Evolutionary conservation across 1,284 basidiomycete species (phyloP), one percentile per base, ranked within the genome.

Genomic region (Fereydounia khargensis): DNA sequence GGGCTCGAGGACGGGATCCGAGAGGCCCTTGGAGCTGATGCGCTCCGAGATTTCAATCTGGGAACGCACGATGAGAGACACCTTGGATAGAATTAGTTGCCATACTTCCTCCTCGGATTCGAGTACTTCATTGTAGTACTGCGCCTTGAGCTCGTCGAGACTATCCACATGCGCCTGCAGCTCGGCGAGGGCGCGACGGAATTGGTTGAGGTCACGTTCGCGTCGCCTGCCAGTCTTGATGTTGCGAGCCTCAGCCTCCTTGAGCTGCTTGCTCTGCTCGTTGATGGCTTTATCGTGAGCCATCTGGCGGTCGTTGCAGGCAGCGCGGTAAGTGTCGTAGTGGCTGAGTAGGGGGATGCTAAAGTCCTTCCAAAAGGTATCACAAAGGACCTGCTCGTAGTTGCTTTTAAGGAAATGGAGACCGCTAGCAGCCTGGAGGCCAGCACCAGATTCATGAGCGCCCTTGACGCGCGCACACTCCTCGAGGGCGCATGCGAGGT

Each of bases 71-170:
- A 73, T 43, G 21, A 70, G 51, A 9, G 65, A 54, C 3, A 75
- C 70, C 31, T 73, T 75, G 36, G 39, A 82, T 68, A 91, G 84
- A 10, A 95, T 88, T 13, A 85, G 84, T 65, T 90, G 84, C 92
- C 92, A 96, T 6, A 89, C 85, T 77, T 91, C 86, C 66, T 94
- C 89, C 78, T 96, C 91, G 59, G 90, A 89, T 47, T 90, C 88
- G 42, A 92, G 79, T 42, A 94, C 91, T 63, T 92, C 87, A 58
- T 78, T 82, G 72, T 91, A 91, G 77, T 91, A 88, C 9, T 82
- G 80, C 3, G 78, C 82, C 70, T 90, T 91, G 54, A 90, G 78
- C 54, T 84, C 84, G 73, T 91, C 89, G 14, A 91, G 79, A 43
- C 88, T 88, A 64, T 91, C 87, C 0, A 96, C 90, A 76, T 94